These are phyloP conservation scores for Pedinophyceae sp. DNA, from an alignment of 139 green algal genomes.

Conservation along the genomic window DNA sequence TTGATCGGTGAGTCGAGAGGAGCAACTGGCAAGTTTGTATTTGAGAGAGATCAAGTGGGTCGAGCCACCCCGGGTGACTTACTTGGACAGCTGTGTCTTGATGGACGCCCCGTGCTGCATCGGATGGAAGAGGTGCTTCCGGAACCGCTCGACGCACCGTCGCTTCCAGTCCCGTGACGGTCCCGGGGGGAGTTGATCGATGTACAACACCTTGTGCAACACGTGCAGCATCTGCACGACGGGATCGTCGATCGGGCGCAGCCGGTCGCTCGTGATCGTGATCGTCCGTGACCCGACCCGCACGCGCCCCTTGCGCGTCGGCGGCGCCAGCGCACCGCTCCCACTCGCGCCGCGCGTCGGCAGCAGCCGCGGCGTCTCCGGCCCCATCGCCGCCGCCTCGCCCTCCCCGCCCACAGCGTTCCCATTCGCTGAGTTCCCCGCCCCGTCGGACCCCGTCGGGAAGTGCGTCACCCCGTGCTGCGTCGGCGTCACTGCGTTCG, in stretches of 20 bases:
- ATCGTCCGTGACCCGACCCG: slow-evolving; percentile 7
- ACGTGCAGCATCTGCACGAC: slow-evolving; percentile 14
- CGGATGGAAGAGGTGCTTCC: slow-evolving; percentile 17
- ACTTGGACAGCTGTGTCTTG: not conserved
- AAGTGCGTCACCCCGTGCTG: not conserved
- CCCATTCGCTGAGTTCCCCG: not conserved
- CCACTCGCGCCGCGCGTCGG: slow-evolving; percentile 10
- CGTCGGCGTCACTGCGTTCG: not conserved
- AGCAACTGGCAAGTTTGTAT: no score
- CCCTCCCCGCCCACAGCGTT: slow-evolving; percentile 10
- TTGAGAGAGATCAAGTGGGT: not conserved
- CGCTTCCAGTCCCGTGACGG: slow-evolving; percentile 20
- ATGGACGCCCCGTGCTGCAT: not conserved
- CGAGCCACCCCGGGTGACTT: not conserved
- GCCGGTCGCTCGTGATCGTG: slow-evolving; percentile 12
- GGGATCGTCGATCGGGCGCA: slow-evolving; percentile 19
- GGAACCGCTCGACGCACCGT: slow-evolving; percentile 18
- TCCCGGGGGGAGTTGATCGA: slow-evolving; percentile 28
- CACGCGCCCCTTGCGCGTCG: slow-evolving; percentile 7
- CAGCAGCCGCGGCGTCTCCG: slow-evolving; percentile 20
- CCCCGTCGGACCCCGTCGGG: not conserved
- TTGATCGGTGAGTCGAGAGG: no score
- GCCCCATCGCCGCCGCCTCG: slow-evolving; percentile 6
- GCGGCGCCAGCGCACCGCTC: slow-evolving; percentile 12
- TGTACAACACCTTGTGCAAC: slow-evolving; percentile 31